A percentile compares a stretch with the other conserved stretches of the same genome.
These are phyloP conservation scores for Saccharomycopsis sp. DNA, from an alignment of 805 yeast species.

Conservation along the genomic window DNA sequence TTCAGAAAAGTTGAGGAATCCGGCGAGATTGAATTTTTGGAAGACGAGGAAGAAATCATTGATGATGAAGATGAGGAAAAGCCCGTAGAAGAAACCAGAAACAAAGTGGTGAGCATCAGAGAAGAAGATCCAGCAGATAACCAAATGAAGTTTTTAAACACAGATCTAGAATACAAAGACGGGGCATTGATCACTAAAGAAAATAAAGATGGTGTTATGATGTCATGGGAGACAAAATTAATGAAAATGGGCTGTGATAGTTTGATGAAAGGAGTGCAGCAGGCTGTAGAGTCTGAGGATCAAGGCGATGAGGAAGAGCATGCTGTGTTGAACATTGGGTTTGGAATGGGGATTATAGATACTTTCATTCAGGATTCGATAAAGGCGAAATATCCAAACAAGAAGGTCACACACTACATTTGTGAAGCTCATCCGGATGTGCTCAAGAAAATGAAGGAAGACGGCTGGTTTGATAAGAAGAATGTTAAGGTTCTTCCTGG, in stretches of 20 bases:
- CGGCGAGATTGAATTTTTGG: slow-evolving; percentile 54
- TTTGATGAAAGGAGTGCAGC: slow-evolving; percentile 31
- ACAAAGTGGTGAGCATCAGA: slow-evolving; percentile 18
- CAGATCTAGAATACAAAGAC: slow-evolving; percentile 61
- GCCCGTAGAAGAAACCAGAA: slow-evolving; percentile 18
- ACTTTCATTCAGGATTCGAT: slow-evolving; percentile 52
- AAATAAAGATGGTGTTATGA: slow-evolving; percentile 87
- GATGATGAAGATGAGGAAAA: slow-evolving; percentile 22
- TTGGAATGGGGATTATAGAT: slow-evolving; percentile 97
- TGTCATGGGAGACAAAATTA: slow-evolving; percentile 87
- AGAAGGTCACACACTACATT: slow-evolving; percentile 71
- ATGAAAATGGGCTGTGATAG: slow-evolving; percentile 77
- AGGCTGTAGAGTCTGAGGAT: slow-evolving; percentile 27
- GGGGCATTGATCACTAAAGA: slow-evolving; percentile 67
- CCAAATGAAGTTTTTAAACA: slow-evolving; percentile 56
- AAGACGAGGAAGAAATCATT: slow-evolving; percentile 31
- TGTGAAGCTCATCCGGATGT: slow-evolving; percentile 96
- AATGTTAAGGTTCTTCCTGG: slow-evolving; percentile 76
- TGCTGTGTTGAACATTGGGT: slow-evolving; percentile 76
- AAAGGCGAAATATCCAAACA: slow-evolving; percentile 17
- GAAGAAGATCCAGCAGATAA: slow-evolving; percentile 52
- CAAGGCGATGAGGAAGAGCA: slow-evolving; percentile 33
- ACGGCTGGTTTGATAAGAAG: slow-evolving; percentile 77
- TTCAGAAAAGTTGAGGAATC: slow-evolving; percentile 62
- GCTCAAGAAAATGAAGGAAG: slow-evolving; percentile 48